Conservation (phyloP, 345 rosid genomes). For the Arabidopsis thaliana region DNA sequence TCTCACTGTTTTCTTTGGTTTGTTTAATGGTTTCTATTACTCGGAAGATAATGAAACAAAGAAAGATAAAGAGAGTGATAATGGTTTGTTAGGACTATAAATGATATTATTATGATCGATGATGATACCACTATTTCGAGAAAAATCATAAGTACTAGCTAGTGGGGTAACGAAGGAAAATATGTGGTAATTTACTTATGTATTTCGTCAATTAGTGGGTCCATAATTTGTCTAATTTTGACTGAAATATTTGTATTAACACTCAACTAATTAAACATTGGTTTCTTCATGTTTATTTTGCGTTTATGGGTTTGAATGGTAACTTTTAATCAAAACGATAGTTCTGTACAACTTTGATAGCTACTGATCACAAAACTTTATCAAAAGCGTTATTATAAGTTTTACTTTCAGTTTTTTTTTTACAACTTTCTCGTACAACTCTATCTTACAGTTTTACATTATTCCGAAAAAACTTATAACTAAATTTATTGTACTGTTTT, state of each 20-base stretch:
- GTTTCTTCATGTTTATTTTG: not conserved
- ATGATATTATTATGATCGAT: conserved; percentile 29
- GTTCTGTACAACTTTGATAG: no score
- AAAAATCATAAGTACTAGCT: conserved; percentile 19
- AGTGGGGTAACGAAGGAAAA: not conserved
- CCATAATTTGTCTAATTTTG: not conserved
- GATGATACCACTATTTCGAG: not conserved
- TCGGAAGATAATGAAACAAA: conserved; percentile 24
- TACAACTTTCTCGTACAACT: no score
- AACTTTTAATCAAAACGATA: no score
- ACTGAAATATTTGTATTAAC: not conserved
- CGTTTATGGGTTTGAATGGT: no score
- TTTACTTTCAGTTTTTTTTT: no score
- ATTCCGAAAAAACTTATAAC: no score
- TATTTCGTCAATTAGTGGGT: not conserved
- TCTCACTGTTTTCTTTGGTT: not conserved
- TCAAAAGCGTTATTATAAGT: no score
- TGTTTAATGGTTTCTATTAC: conserved; percentile 16
- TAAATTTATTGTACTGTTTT: no score
- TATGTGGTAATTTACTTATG: conserved; percentile 23
- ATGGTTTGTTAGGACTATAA: conserved; percentile 42
- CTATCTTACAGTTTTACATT: no score
- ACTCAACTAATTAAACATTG: not conserved
- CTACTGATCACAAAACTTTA: no score
- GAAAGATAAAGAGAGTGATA: conserved; percentile 6